Evolutionary conservation across 1,284 basidiomycete species (phyloP), one percentile per base, ranked within the genome.

Genomic region (Melampsora larici-populina): DNA sequence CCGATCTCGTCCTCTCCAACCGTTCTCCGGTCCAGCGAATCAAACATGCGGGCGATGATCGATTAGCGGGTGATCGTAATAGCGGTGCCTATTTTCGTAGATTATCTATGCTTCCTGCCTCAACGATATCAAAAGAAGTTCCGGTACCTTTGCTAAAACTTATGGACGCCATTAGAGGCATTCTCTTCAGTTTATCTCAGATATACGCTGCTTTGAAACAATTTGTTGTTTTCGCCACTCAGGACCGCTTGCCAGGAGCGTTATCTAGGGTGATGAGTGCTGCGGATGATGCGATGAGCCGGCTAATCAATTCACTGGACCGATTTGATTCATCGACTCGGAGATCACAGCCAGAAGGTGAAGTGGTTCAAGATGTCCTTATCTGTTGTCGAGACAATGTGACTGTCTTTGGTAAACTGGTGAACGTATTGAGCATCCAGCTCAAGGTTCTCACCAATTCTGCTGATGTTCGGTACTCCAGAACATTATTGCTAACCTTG

Each of bases 141-240:
- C 92, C 95, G 0, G 85, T 87, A 9, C 86, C 91, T 11, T 86
- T 98, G 21, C 86, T 91, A 33, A 87, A 87, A 62, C 88, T 96
- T 46, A 88, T 96, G 70, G 94, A 99, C 82, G 91, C 92, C 6
- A 90, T 93, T 65, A 90, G 96, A 36, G 94, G 93, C 17, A 90
- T 99, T 64, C 88, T 98, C 26, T 99, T 97, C 83, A 91, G 94
- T 1, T 87, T 96, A 75, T 93, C 92, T 40, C 95, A 98, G 84
- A 89, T 98, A 40, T 92, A 97, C 82, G 89, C 93, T 79, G 90
- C 93, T 0, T 86, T 99, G 33, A 90, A 92, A 78, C 92, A 97
- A 81, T 97, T 96, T 84, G 90, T 92, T 68, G 88, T 90, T 18
- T 92, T 93, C 80, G 91, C 91, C 29, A 89, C 91, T 71, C 91